Conservation (phyloP, 2,329 filamentous ascomycete species). For the Peltaster fructicola region DNA sequence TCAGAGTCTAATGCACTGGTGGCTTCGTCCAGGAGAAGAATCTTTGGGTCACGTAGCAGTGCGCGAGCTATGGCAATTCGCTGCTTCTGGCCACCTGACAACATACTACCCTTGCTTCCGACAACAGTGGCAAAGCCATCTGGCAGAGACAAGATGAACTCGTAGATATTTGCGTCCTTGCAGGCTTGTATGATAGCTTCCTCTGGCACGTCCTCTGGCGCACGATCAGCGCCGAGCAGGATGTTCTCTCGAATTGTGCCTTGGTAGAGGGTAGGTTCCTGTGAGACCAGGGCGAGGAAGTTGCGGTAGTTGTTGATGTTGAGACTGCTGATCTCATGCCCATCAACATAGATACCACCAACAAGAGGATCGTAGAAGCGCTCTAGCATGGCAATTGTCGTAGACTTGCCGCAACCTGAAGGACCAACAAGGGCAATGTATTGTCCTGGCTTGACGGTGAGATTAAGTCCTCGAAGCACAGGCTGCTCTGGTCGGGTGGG, state of each 20-base stretch:
- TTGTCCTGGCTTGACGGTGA: slow-evolving; percentile 57
- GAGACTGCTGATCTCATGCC: slow-evolving; percentile 59
- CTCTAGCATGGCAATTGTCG: slow-evolving; percentile 78
- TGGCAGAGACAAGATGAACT: slow-evolving; percentile 73
- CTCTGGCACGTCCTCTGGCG: slow-evolving; percentile 47
- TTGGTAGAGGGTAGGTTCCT: slow-evolving; percentile 89
- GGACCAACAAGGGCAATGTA: slow-evolving; percentile 86
- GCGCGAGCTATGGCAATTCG: slow-evolving; percentile 86
- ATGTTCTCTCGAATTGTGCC: slow-evolving; percentile 86
- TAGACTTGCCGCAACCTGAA: slow-evolving; percentile 85
- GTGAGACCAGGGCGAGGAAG: slow-evolving; percentile 72
- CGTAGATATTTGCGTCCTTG: slow-evolving; percentile 80
- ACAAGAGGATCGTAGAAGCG: slow-evolving; percentile 83
- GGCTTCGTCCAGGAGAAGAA: slow-evolving; percentile 70
- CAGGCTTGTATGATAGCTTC: slow-evolving; percentile 60
- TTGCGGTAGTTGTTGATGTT: slow-evolving; percentile 77
- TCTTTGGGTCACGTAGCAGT: slow-evolving; percentile 74
- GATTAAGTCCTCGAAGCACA: slow-evolving; percentile 71
- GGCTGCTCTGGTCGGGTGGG: slow-evolving; percentile 80
- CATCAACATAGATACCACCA: slow-evolving; percentile 68
- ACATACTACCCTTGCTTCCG: slow-evolving; percentile 67
- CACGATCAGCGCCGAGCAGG: slow-evolving; percentile 48
- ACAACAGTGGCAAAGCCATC: slow-evolving; percentile 35
- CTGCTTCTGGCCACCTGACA: slow-evolving; percentile 88
- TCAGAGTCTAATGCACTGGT: slow-evolving; percentile 51